Conservation (phyloP, 2,329 filamentous ascomycete species). For the Leptographium radiaticola region DNA sequence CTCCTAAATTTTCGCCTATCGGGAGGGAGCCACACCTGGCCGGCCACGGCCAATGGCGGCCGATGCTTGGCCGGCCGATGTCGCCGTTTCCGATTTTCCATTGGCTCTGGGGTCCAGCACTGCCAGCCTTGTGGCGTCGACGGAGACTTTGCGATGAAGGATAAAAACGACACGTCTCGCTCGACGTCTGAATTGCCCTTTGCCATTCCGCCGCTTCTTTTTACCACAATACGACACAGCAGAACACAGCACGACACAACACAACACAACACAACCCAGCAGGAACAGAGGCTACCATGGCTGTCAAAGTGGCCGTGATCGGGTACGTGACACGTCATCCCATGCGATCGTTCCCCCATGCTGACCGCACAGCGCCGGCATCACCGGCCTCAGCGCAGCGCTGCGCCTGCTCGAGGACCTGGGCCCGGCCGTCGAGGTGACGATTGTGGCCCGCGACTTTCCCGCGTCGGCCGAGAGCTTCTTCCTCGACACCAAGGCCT, state of each 20-base stretch:
- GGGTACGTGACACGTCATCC: background rate
- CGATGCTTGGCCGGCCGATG: background rate
- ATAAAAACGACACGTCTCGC: background rate
- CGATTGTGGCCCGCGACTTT: slow-evolving; percentile 32
- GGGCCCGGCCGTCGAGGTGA: slow-evolving; percentile 21
- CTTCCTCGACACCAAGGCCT: slow-evolving; percentile 20
- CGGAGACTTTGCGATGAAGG: background rate
- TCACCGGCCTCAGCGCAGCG: slow-evolving; percentile 37
- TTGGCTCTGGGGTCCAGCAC: background rate
- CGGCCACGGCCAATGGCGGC: no score
- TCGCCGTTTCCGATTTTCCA: background rate
- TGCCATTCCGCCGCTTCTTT: no score
- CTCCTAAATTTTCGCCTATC: background rate
- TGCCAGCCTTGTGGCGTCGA: background rate
- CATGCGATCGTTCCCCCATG: background rate
- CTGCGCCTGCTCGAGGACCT: slow-evolving; percentile 26
- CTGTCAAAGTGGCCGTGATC: background rate
- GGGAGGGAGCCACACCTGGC: no score
- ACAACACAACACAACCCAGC: no score
- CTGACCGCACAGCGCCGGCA: slow-evolving; percentile 30
- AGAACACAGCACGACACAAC: no score
- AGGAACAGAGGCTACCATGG: no score
- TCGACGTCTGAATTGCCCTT: no score
- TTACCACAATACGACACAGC: no score
- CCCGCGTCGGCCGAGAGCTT: slow-evolving; percentile 30